Evolutionary conservation across 1,284 basidiomycete genomes (phyloP).

Genomic region (Rhodofomes roseus): DNA sequence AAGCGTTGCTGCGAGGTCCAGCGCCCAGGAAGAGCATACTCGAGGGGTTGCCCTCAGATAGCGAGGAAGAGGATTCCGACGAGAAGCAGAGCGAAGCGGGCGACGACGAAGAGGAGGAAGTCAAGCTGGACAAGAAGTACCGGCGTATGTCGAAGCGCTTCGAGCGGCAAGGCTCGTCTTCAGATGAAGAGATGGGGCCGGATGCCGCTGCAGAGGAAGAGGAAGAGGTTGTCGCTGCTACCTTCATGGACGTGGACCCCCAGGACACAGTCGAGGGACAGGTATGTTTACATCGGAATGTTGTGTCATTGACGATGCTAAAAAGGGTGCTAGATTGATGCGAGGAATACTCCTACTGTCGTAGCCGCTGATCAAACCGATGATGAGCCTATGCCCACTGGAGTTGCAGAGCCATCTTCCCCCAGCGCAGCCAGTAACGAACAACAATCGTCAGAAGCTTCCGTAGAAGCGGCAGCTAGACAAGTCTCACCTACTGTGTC

Average conservation of each 20-base stretch:
- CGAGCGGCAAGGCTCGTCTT: slow-evolving; percentile 17
- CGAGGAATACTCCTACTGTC: neutral
- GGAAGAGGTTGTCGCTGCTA: slow-evolving; percentile 13
- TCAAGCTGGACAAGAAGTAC: slow-evolving; percentile 23
- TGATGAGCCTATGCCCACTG: neutral
- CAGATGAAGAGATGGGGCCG: slow-evolving; percentile 22
- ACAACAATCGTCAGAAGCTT: no score
- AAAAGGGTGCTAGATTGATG: neutral
- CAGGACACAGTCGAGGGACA: slow-evolving; percentile 12
- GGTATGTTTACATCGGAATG: slow-evolving; percentile 11
- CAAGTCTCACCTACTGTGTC: neutral
- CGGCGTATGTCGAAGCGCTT: slow-evolving; percentile 23
- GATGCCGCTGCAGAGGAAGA: slow-evolving; percentile 12
- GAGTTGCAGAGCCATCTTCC: neutral
- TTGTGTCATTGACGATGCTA: neutral
- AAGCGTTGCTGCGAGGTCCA: slow-evolving; percentile 25
- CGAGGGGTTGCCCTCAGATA: slow-evolving; percentile 20
- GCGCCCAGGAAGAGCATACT: slow-evolving; percentile 17
- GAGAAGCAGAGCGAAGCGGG: slow-evolving; percentile 16
- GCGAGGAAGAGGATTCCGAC: slow-evolving; percentile 15
- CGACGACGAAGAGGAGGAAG: slow-evolving; percentile 18
- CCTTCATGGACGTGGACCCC: slow-evolving; percentile 17
- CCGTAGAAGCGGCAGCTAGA: neutral
- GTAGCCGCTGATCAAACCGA: neutral
- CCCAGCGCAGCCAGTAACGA: neutral